A percentile compares a stretch with the other conserved stretches of the same genome.
These are phyloP conservation scores for Raddia distichophylla DNA, from an alignment of 176 grass and related monocot genomes.

Conservation along the genomic window DNA sequence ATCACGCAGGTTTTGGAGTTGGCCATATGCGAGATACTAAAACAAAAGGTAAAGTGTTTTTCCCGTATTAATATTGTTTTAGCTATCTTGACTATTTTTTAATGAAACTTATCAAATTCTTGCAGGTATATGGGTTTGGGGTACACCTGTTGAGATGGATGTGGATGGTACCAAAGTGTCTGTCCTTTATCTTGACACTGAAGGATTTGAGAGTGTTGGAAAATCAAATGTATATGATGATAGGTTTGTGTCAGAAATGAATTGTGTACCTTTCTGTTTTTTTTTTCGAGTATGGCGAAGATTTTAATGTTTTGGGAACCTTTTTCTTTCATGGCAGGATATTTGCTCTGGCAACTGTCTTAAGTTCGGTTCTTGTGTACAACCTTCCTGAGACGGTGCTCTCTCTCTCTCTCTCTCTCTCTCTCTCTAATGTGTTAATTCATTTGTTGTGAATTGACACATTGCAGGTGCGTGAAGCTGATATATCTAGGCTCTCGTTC, in stretches of 20 bases:
- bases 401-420: not conserved
- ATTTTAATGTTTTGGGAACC: not conserved
- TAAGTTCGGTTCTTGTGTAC: conserved; percentile 99
- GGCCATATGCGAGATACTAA: conserved; percentile 99
- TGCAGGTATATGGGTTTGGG: conserved; percentile 98
- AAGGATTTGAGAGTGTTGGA: conserved; percentile 99
- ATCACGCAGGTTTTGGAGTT: conserved; percentile 88
- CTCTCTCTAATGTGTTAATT: not conserved
- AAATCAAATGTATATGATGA: conserved; percentile 99
- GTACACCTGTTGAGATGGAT: conserved; percentile 80
- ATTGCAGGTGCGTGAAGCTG: conserved; percentile 93
- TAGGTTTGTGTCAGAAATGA: conserved; percentile 62
- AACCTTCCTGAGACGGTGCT: conserved; percentile 96
- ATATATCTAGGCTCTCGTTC: conserved; percentile 98
- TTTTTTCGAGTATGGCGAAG: not conserved
- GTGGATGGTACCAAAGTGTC: conserved; percentile 94
- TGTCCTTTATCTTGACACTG: conserved; percentile 94
- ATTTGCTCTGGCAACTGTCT: conserved; percentile 96
- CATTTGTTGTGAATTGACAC: conserved; percentile 23
- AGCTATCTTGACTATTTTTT: conserved; percentile 13
- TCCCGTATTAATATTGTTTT: not conserved
- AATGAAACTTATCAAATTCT: conserved; percentile 1
- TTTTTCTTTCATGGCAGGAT: conserved; percentile 58
- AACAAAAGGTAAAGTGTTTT: conserved; percentile 73
- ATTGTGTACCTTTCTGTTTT: conserved; percentile 12